Conservation (phyloP, 2,329 filamentous ascomycete species). For the Ascomycota sp. region DNA sequence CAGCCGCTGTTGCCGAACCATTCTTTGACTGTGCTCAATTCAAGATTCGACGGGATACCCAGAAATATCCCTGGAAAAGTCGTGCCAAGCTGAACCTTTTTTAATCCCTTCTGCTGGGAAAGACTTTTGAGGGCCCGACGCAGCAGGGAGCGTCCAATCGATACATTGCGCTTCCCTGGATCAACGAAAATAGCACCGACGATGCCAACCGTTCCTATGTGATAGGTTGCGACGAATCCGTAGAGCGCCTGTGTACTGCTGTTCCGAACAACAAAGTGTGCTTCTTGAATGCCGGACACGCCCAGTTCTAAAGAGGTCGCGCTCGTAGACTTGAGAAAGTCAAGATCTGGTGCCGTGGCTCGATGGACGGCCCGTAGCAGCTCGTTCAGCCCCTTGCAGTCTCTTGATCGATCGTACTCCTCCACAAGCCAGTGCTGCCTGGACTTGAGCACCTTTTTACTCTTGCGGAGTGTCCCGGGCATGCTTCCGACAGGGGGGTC, state of each 20-base stretch:
- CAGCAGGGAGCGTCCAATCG: slow-evolving; percentile 76
- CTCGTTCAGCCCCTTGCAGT: slow-evolving; percentile 49
- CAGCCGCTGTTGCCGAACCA: slow-evolving; percentile 87
- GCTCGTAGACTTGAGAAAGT: slow-evolving; percentile 45
- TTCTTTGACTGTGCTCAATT: slow-evolving; percentile 27
- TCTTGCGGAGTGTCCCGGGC: slow-evolving; percentile 61
- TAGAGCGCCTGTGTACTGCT: slow-evolving; percentile 80
- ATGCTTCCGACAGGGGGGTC: slow-evolving; percentile 35
- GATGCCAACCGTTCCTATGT: slow-evolving; percentile 46
- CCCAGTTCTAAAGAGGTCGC: slow-evolving; percentile 57
- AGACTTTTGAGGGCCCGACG: slow-evolving; percentile 61
- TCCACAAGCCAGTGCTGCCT: slow-evolving; percentile 90
- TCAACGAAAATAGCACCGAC: slow-evolving; percentile 81
- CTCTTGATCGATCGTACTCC: slow-evolving; percentile 59
- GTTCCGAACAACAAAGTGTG: slow-evolving; percentile 82
- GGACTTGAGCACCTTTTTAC: slow-evolving; percentile 69
- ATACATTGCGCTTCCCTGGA: slow-evolving; percentile 62
- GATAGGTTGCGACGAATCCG: slow-evolving; percentile 81
- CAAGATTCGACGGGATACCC: slow-evolving; percentile 45
- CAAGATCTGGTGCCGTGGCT: slow-evolving; percentile 39
- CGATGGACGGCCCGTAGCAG: slow-evolving; percentile 50
- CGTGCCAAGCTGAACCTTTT: slow-evolving; percentile 61
- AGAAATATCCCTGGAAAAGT: slow-evolving; percentile 68
- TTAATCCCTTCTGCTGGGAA: slow-evolving; percentile 44
- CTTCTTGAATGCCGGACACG: slow-evolving; percentile 48